A percentile compares a stretch with the other conserved stretches of the same genome.
Conservation (phyloP, 2,329 filamentous ascomycete genomes). For the Apiospora pterosperma region DNA sequence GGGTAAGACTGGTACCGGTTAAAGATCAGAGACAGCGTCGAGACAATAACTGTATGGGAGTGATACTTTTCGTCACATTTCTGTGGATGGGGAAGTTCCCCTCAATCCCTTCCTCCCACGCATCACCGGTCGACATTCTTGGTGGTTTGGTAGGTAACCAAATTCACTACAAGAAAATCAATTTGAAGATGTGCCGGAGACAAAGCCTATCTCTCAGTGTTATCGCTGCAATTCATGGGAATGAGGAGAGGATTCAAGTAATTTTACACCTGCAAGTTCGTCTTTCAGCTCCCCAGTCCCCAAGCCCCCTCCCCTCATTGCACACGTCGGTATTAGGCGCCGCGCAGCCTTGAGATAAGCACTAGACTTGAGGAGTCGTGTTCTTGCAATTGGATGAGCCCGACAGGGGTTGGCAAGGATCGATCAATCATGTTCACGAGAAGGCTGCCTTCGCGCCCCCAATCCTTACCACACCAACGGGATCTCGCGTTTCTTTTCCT, state of each 20-base stretch:
- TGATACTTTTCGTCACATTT: slow-evolving; percentile 11
- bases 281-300: neutral
- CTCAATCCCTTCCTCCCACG: slow-evolving; percentile 7
- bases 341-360: neutral
- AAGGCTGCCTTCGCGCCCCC: neutral
- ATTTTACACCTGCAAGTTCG: neutral
- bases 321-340: neutral
- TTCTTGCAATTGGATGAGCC: neutral
- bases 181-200: neutral
- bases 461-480: neutral
- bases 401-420: neutral
- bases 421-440: neutral
- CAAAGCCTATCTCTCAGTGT: no score
- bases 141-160: neutral
- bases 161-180: neutral
- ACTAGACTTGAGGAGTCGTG: neutral
- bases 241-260: neutral
- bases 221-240: rapidly evolving
- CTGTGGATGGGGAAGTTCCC: slow-evolving; percentile 14
- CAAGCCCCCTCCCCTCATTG: neutral
- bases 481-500: neutral
- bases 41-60: neutral
- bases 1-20: slow-evolving; percentile 15
- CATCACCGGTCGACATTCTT: neutral
- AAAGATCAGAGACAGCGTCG: neutral